A percentile compares a stretch with the other conserved stretches of the same genome.
phyloP scores from a whole-genome alignment of 805 yeast genomes.

The Nakazawaea anatomiae region DNA sequence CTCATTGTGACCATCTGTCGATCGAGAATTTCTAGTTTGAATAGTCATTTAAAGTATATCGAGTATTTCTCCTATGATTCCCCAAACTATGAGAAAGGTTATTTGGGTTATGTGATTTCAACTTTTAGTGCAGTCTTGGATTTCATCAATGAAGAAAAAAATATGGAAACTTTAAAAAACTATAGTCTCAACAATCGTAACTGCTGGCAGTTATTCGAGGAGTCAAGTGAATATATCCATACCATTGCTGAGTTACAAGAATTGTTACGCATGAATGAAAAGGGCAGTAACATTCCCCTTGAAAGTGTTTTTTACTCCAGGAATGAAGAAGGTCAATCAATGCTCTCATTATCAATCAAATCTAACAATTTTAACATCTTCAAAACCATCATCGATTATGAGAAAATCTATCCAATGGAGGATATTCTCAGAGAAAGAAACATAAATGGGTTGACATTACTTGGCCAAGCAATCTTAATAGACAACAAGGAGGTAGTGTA shows the following conservation, averaged over 20 bases:
- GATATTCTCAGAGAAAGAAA: constrained; percentile 63
- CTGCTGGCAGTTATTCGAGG: constrained; percentile 44
- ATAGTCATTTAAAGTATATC: constrained; percentile 61
- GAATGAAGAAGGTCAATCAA: constrained; percentile 62
- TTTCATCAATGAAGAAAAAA: constrained; percentile 43
- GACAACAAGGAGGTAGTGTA: constrained; percentile 41
- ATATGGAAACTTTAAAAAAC: constrained; percentile 28
- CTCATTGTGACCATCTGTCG: constrained; percentile 66
- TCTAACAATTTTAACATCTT: constrained; percentile 41
- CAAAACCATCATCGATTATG: constrained; percentile 36
- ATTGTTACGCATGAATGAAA: constrained; percentile 12
- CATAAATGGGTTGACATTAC: constrained; percentile 45
- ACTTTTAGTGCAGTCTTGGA: constrained; percentile 78
- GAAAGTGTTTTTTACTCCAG: constrained; percentile 30
- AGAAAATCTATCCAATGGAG: constrained; percentile 51
- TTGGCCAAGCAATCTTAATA: constrained; percentile 55
- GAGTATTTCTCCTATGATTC: constrained; percentile 45
- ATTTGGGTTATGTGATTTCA: constrained; percentile 70
- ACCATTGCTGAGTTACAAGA: constrained; percentile 9
- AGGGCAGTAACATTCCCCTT: constrained; percentile 10
- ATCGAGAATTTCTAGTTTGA: constrained; percentile 51
- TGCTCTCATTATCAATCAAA: constrained; percentile 56
- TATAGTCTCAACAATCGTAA: constrained; percentile 41
- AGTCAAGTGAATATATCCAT: constrained; percentile 14
- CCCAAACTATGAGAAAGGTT: constrained; percentile 47